Evolutionary conservation across 768 basidiomycete species (phyloP).

Genomic region (Phallus indusiatus): DNA sequence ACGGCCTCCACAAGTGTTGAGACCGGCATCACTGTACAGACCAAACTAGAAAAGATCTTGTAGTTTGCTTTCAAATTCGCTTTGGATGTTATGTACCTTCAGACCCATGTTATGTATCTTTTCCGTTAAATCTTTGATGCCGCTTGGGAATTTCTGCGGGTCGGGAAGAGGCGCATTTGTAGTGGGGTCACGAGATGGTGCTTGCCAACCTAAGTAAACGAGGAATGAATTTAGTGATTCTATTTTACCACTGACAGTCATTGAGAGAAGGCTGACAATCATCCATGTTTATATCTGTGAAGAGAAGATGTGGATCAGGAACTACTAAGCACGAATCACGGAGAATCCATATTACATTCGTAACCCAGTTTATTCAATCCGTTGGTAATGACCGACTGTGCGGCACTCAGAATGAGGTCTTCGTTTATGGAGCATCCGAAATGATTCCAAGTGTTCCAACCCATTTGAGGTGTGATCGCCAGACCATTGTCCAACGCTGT

Average conservation of each 20-base stretch:
- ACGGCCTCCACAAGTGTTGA: constrained; percentile 12
- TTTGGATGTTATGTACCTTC: constrained; percentile 16
- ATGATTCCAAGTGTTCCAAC: constrained; percentile 31
- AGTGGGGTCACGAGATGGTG: constrained; percentile 17
- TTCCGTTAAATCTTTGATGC: constrained; percentile 22
- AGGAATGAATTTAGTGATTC: background rate
- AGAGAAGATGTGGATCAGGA: background rate
- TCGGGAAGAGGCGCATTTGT: constrained; percentile 24
- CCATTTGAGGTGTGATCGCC: constrained; percentile 27
- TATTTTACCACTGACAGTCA: background rate
- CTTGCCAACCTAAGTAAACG: constrained; percentile 24
- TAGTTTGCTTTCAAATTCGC: background rate
- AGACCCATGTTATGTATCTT: constrained; percentile 25
- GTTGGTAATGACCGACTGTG: constrained; percentile 23
- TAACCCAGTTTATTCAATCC: constrained; percentile 28
- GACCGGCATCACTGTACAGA: constrained; percentile 28
- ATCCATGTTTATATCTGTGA: constrained; percentile 27
- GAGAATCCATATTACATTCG: constrained; percentile 20
- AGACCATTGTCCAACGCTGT: constrained; percentile 20
- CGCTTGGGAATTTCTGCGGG: constrained; percentile 23
- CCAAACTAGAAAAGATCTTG: constrained; percentile 20
- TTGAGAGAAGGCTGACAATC: constrained; percentile 23
- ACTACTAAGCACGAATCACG: background rate
- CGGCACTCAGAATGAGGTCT: constrained; percentile 25
- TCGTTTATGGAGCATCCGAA: constrained; percentile 30